A percentile compares a stretch with the other conserved stretches of the same genome.
Conservation (phyloP, 371 early-diverging fungal genomes). For the Saksenaea oblongispora region DNA sequence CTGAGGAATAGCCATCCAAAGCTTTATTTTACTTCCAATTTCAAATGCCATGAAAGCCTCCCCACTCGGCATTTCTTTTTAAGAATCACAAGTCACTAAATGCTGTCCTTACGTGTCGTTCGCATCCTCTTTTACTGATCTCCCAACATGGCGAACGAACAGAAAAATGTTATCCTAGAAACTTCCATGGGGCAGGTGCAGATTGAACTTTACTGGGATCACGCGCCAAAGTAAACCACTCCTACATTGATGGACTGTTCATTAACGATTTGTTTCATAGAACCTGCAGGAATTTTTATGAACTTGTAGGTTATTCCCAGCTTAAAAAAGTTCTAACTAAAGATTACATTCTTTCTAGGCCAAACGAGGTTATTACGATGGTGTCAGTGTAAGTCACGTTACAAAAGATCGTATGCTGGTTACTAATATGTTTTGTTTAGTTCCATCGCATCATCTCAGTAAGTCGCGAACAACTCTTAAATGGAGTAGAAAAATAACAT, state of each 20-base stretch:
- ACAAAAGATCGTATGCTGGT: neutral
- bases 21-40: too few relatives aligned
- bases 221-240: constrained; percentile 61
- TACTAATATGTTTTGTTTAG: constrained; percentile 19
- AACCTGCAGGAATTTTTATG: constrained; percentile 79
- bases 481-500: neutral
- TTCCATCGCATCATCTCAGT: constrained; percentile 84
- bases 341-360: constrained; percentile 37
- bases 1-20: too few relatives aligned
- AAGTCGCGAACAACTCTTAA: constrained; percentile 13
- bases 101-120: neutral
- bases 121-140: neutral
- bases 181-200: constrained; percentile 70
- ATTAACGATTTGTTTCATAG: constrained; percentile 15
- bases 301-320: constrained; percentile 49
- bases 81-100: neutral
- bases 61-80: too few relatives aligned
- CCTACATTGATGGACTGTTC: neutral
- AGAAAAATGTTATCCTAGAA: constrained; percentile 53
- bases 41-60: too few relatives aligned
- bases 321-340: neutral
- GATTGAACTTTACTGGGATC: constrained; percentile 72
- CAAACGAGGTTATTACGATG: constrained; percentile 67
- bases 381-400: constrained; percentile 58
- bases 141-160: constrained; percentile 17